A percentile compares a stretch with the other conserved stretches of the same genome.
Conservation (phyloP, 352 stramenopile species). For the Pythium sp. region DNA sequence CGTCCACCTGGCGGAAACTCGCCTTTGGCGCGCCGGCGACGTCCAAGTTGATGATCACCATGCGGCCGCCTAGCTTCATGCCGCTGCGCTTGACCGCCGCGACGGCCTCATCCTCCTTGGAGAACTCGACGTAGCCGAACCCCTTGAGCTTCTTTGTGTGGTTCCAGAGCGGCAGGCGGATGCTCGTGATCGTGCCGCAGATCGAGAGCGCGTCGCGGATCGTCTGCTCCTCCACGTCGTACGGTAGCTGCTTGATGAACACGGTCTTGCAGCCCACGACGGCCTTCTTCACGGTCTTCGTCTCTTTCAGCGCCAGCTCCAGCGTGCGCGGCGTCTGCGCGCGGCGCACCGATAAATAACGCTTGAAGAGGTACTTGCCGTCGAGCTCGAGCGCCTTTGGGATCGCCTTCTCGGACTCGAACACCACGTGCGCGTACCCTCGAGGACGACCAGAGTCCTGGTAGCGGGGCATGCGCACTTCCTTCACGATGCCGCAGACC, state of each 20-base stretch:
- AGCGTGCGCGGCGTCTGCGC: conserved; percentile 73
- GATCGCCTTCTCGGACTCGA: conserved; percentile 66
- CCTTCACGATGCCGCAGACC: conserved; percentile 83
- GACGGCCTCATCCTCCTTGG: conserved; percentile 70
- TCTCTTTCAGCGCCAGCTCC: conserved; percentile 67
- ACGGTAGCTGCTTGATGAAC: conserved; percentile 95
- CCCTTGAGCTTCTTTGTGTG: conserved; percentile 95
- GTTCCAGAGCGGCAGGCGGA: conserved; percentile 93
- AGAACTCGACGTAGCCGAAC: conserved; percentile 94
- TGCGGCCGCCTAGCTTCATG: conserved; percentile 86
- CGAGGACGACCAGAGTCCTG: conserved; percentile 90
- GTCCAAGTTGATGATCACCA: conserved; percentile 93
- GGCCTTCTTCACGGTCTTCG: conserved; percentile 60
- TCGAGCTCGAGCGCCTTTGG: conserved; percentile 85
- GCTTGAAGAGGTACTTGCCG: conserved; percentile 83
- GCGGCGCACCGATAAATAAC: conserved; percentile 89
- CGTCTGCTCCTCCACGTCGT: conserved; percentile 84
- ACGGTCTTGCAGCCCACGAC: conserved; percentile 89
- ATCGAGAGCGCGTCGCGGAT: conserved; percentile 80
- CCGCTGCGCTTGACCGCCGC: conserved; percentile 70
- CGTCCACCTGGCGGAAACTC: conserved; percentile 86
- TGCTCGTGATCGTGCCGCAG: conserved; percentile 90
- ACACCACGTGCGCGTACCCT: conserved; percentile 94
- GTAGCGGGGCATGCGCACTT: conserved; percentile 92
- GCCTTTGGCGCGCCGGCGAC: conserved; percentile 87